These are phyloP conservation scores for Chrysochromulina parva DNA, from an alignment of 78 protist genomes.

Conservation along the genomic window DNA sequence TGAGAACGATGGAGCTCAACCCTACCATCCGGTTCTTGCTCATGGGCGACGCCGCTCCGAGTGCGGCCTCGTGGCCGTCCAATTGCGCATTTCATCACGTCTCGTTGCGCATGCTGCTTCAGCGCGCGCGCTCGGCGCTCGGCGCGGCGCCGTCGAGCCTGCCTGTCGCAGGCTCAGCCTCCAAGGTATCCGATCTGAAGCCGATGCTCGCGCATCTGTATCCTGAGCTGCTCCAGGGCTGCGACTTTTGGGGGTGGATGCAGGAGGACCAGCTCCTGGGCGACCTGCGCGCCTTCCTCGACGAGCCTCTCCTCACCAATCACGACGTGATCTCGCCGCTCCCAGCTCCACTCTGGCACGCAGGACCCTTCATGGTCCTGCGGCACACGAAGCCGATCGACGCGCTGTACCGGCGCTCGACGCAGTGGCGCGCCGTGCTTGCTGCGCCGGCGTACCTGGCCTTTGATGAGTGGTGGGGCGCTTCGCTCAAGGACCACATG, in stretches of 20 bases:
- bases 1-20: not conserved
- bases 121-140: not conserved
- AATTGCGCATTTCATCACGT: not conserved
- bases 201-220: not conserved
- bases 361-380: not conserved
- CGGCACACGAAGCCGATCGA: not conserved
- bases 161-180: not conserved
- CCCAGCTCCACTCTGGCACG: not conserved
- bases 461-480: slow-evolving; percentile 22
- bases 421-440: not conserved
- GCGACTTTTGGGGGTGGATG: not conserved
- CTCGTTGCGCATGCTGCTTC: not conserved
- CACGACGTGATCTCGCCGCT: slow-evolving; percentile 10
- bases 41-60: not conserved
- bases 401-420: not conserved
- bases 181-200: slow-evolving; percentile 1
- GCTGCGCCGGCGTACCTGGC: not conserved
- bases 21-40: not conserved
- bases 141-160: not conserved
- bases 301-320: not conserved
- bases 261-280: slow-evolving; percentile 1
- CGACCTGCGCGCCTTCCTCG: not conserved
- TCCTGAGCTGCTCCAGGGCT: not conserved
- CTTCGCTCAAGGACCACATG: not conserved
- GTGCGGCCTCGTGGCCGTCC: not conserved